These are phyloP conservation scores for Lagenidium sp. DNA, from an alignment of 352 stramenopile genomes.

Conservation along the genomic window DNA sequence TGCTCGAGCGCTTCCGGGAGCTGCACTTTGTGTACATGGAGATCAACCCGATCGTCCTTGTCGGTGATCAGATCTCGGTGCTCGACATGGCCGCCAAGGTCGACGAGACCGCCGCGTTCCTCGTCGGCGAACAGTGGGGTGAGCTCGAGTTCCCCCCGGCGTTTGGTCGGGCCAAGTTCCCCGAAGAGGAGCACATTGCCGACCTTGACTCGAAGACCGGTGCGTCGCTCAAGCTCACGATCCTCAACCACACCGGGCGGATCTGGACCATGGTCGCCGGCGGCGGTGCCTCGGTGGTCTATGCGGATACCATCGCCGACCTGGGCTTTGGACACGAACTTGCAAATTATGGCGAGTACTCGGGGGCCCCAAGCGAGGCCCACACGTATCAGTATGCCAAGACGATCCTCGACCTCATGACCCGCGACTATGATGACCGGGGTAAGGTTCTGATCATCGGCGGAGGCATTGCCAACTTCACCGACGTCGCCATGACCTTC, in stretches of 20 bases:
- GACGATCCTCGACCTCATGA: conserved; percentile 96
- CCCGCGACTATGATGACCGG: conserved; percentile 80
- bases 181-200: conserved; percentile 93
- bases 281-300: conserved; percentile 94
- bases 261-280: conserved; percentile 98
- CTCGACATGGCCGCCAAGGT: conserved; percentile 96
- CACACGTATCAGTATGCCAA: conserved; percentile 97
- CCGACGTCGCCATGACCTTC: conserved; percentile 96
- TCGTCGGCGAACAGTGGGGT: conserved; percentile 91
- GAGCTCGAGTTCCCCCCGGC: conserved; percentile 92
- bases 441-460: conserved; percentile 97
- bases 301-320: conserved; percentile 96
- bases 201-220: conserved; percentile 94
- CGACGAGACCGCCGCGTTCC: conserved; percentile 94
- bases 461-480: conserved; percentile 98
- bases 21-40: conserved; percentile 98
- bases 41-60: conserved; percentile 96
- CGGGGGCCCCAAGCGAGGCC: conserved; percentile 91
- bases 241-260: conserved; percentile 92
- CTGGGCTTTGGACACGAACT: conserved; percentile 90
- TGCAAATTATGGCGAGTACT: conserved; percentile 98
- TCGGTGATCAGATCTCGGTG: conserved; percentile 87
- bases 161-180: conserved; percentile 94
- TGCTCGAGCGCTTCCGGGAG: conserved; percentile 90
- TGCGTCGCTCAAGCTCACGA: conserved; percentile 94